Percentiles rank a stretch among this genome's conserved stretches.
phyloP scores from a whole-genome alignment of 2,329 filamentous ascomycete species.

The Fusarium albosuccineum region DNA sequence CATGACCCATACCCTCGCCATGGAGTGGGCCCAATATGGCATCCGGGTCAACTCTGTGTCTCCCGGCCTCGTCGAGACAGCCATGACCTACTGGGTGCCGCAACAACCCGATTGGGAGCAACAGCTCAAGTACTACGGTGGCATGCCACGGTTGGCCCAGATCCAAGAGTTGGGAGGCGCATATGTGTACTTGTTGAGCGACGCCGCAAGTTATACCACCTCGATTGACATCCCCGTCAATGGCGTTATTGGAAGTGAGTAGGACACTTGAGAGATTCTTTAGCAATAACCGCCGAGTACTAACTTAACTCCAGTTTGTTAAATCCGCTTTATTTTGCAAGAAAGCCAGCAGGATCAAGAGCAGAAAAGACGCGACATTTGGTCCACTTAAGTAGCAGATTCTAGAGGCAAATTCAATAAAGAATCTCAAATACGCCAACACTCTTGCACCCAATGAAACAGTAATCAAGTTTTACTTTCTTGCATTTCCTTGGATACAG shows the following conservation, averaged over 20 bases:
- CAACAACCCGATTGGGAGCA: constrained; percentile 67
- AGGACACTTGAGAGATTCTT: no score
- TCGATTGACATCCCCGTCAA: constrained; percentile 61
- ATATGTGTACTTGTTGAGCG: constrained; percentile 68
- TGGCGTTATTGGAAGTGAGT: constrained; percentile 35
- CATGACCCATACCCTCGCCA: constrained; percentile 57
- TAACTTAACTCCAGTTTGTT: background rate
- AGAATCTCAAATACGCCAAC: no score
- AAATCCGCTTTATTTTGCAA: no score
- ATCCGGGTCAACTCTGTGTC: constrained; percentile 63
- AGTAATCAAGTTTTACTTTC: no score
- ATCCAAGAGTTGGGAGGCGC: constrained; percentile 67
- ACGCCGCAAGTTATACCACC: constrained; percentile 63
- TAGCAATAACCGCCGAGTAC: no score
- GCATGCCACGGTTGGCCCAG: constrained; percentile 66
- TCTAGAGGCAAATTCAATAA: no score
- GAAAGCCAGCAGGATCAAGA: no score
- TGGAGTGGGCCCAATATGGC: constrained; percentile 62
- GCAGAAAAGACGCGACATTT: no score
- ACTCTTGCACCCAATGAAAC: no score
- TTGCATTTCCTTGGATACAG: no score
- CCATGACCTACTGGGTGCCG: constrained; percentile 64
- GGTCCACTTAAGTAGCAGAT: no score
- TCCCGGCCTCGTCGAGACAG: constrained; percentile 58
- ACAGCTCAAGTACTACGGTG: constrained; percentile 70